Percentiles rank a stretch among this genome's conserved stretches.
Evolutionary conservation across 2,329 filamentous ascomycete genomes (phyloP).

Genomic region (Oidium heveae): DNA sequence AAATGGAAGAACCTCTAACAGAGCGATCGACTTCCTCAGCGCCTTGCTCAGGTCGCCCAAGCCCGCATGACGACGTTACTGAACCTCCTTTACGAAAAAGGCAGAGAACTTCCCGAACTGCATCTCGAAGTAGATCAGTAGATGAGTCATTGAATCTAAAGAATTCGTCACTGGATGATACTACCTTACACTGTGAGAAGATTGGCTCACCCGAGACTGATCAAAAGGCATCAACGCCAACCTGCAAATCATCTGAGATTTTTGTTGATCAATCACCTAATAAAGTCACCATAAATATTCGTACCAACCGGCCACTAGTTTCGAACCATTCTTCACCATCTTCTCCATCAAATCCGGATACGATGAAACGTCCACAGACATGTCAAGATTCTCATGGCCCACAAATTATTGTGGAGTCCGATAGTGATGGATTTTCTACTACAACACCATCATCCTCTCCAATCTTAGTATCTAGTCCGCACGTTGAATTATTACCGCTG

Average conservation of each 20-base stretch:
- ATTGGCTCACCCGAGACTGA: conserved; percentile 12
- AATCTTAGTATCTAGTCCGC: conserved; percentile 11
- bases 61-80: conserved; percentile 33
- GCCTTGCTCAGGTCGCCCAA: conserved; percentile 34
- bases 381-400: conserved; percentile 5
- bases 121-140: conserved; percentile 27
- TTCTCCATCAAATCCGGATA: conserved; percentile 16
- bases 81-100: conserved; percentile 28
- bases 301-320: conserved; percentile 20
- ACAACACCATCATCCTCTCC: conserved; percentile 13
- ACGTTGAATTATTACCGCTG: conserved; percentile 11
- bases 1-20: conserved; percentile 21
- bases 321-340: conserved; percentile 19
- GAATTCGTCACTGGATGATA: not conserved
- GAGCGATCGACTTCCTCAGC: conserved; percentile 36
- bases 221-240: conserved; percentile 12
- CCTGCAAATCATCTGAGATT: conserved; percentile 12
- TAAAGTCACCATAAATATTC: conserved; percentile 34
- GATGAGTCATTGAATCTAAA: conserved; percentile 14
- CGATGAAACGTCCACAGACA: conserved; percentile 14
- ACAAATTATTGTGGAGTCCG: conserved; percentile 11
- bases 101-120: conserved; percentile 31
- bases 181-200: conserved; percentile 4
- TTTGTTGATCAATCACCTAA: conserved; percentile 24
- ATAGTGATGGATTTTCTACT: conserved; percentile 12